A percentile compares a stretch with the other conserved stretches of the same genome.
Conservation (phyloP, 495 filamentous ascomycete genomes). For the Penicillium paradoxum region DNA sequence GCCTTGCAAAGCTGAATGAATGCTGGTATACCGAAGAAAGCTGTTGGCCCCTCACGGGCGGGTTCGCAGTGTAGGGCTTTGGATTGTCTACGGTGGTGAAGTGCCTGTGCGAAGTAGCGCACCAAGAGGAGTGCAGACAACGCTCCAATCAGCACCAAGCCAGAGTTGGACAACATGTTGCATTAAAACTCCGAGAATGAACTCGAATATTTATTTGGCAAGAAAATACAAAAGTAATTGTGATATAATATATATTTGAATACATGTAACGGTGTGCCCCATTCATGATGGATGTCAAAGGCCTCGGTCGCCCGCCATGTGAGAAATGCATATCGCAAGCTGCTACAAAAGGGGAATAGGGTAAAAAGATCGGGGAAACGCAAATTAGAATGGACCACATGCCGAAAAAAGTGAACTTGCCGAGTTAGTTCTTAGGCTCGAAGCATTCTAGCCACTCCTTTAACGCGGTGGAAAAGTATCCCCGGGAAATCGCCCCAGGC, state of each 20-base stretch:
- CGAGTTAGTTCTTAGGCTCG: not conserved
- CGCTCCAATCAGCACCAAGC: slow-evolving; percentile 15
- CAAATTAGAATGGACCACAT: not conserved
- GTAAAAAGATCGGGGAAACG: not conserved
- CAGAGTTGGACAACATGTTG: slow-evolving; percentile 22
- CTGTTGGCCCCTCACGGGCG: slow-evolving; percentile 11
- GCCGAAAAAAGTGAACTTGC: not conserved
- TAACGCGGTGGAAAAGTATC: slow-evolving; percentile 38
- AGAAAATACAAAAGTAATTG: not conserved
- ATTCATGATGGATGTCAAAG: not conserved
- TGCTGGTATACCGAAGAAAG: slow-evolving; percentile 28
- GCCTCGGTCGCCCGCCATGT: slow-evolving; percentile 19
- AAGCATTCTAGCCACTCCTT: slow-evolving; percentile 48
- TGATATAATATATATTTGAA: not conserved
- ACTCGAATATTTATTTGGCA: not conserved
- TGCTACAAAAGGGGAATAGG: slow-evolving; percentile 20
- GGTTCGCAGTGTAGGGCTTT: slow-evolving; percentile 37
- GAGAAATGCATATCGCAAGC: slow-evolving; percentile 25
- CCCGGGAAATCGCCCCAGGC: slow-evolving; percentile 28
- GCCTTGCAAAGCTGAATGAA: slow-evolving; percentile 30
- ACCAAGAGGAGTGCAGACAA: slow-evolving; percentile 23
- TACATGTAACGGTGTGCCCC: too few species aligned
- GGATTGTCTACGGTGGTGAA: slow-evolving; percentile 28
- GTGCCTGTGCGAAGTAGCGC: slow-evolving; percentile 19
- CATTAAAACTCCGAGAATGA: slow-evolving; percentile 3